Percentiles rank a stretch among this genome's conserved stretches.
phyloP scores from a whole-genome alignment of 1,284 basidiomycete species.

The Ceratorhiza oryzae-sativae region DNA sequence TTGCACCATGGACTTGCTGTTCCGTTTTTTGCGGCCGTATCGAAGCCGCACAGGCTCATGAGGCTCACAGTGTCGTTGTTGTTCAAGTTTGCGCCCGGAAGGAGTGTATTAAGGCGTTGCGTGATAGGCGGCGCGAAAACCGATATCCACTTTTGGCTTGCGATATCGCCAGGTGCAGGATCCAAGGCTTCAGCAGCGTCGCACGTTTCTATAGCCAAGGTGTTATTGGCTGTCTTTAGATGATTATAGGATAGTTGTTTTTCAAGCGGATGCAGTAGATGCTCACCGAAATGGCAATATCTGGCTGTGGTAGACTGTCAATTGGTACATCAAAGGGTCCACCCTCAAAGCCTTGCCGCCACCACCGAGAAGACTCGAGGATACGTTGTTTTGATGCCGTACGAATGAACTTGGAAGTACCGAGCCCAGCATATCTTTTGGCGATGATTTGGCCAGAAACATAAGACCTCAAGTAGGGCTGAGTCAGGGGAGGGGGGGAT shows the following conservation, averaged over 20 bases:
- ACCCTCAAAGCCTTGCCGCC: conserved; percentile 56
- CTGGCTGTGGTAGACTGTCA: conserved; percentile 42
- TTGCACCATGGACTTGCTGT: conserved; percentile 71
- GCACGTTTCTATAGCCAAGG: conserved; percentile 74
- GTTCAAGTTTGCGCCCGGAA: conserved; percentile 66
- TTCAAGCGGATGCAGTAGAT: no score
- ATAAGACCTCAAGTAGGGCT: conserved; percentile 51
- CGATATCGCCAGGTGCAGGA: conserved; percentile 22
- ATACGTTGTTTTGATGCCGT: conserved; percentile 59
- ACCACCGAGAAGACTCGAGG: conserved; percentile 70
- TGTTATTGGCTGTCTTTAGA: conserved; percentile 68
- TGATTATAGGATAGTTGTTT: no score
- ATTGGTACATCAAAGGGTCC: not conserved
- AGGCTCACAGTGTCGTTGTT: conserved; percentile 65
- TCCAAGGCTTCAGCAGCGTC: conserved; percentile 56
- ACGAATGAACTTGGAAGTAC: conserved; percentile 34
- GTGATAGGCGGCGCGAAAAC: conserved; percentile 65
- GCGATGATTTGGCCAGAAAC: conserved; percentile 34
- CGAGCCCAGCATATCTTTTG: conserved; percentile 31
- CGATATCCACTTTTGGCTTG: conserved; percentile 58
- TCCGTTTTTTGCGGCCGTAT: conserved; percentile 60
- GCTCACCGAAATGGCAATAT: conserved; percentile 45
- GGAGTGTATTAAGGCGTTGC: conserved; percentile 63
- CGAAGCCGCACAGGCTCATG: conserved; percentile 80
- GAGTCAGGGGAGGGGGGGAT: conserved; percentile 45